Evolutionary conservation across 208 protist genomes (phyloP), one percentile per base, ranked within the genome.

Genomic region (Wallacemonas sp.): DNA sequence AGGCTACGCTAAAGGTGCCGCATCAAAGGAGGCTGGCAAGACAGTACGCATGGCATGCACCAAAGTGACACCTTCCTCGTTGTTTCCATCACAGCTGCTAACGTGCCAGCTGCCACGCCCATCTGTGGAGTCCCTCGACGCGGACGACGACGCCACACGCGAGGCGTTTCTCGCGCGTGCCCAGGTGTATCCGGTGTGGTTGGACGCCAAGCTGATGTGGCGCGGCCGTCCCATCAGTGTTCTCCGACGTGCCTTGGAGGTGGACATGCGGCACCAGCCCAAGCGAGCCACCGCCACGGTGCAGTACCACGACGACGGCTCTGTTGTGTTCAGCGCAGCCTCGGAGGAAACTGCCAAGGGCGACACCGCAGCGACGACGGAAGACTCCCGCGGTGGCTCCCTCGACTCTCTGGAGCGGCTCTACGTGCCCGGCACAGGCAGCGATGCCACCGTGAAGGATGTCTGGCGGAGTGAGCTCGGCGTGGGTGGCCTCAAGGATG

Each of bases 401-500:
- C 51, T 58, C 30, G 51, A 88, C 46, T 62, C 75, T n/a, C 69
- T 94, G 1, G 84, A 94, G 58, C 58, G 62, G 4, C 70, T 94
- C 19, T 86, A 82, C 68, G 21, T 53, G 22, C 64, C 73, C 1
- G 28, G 33, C 38, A 2, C 30, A 1, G 15, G 31, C 15, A 15
- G 30, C 17, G 46, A 22, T 0, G 2, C 27, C 14, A 30, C 0
- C 9, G 68, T 36, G 12, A 72, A 79, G 14, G 60, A 80, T 21
- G 63, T 83, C 26, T 93, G 80, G 83, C 45, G 53, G 8, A 24
- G 77, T 14, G 70, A 76, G 49, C 73, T 98, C 71, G 97, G 97
- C 17, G 97, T 99, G 58, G 97, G 97, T 42, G 98, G 98, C 53
- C 85, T 99, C 22, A 92, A 98, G 70, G 33, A 63, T 0, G 92